phyloP scores from a whole-genome alignment of 129 eudicot species.

The Pittosporum tobira region DNA sequence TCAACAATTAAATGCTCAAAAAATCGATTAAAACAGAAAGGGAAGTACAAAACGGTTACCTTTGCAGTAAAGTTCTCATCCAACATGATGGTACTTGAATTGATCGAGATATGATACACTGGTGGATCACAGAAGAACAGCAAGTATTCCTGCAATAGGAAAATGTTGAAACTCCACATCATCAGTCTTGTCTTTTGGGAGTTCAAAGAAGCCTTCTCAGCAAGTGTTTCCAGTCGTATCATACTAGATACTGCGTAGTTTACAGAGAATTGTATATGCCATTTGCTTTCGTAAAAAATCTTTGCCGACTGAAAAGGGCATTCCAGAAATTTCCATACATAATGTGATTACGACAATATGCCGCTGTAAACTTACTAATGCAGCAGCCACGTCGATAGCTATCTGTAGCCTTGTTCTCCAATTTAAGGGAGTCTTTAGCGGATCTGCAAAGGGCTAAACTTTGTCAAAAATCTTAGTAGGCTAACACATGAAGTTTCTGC shows the following conservation, averaged over 20 bases:
- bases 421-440: constrained; percentile 77
- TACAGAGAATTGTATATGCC: neutral
- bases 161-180: constrained; percentile 9
- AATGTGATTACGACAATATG: neutral
- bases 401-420: constrained; percentile 84
- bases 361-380: constrained; percentile 43
- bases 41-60: constrained; percentile 24
- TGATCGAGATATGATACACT: constrained; percentile 60
- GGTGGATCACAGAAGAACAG: constrained; percentile 88
- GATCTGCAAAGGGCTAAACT: constrained; percentile 41
- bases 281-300: neutral
- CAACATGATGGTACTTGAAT: constrained; percentile 68
- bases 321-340: neutral
- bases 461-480: constrained; percentile 11
- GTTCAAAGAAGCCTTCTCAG: too few species aligned
- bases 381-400: constrained; percentile 77
- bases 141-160: constrained; percentile 54
- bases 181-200: too few species aligned
- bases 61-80: constrained; percentile 78
- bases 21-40: neutral
- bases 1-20: neutral
- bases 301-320: neutral
- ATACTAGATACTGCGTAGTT: too few species aligned
- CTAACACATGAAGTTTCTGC: constrained; percentile 5
- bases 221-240: too few species aligned